Percentiles rank a stretch among this genome's conserved stretches.
phyloP scores from a whole-genome alignment of 768 basidiomycete species.

The Termitomyces sp. region DNA sequence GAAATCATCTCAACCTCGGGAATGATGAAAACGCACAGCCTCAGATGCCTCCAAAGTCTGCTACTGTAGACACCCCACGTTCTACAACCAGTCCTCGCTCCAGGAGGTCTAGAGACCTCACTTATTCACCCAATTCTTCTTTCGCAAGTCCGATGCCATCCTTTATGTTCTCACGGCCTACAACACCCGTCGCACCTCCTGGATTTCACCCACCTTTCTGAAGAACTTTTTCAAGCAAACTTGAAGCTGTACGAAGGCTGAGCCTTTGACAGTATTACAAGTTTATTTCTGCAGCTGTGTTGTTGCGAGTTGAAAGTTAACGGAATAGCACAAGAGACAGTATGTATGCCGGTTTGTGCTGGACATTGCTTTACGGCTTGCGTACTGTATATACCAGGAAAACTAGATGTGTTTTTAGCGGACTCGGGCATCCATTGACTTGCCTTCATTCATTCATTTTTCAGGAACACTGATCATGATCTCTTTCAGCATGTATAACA shows the following conservation, averaged over 20 bases:
- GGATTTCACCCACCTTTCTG: too few relatives aligned
- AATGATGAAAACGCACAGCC: neutral
- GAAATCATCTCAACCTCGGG: neutral
- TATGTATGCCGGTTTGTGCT: neutral
- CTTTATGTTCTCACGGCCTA: neutral
- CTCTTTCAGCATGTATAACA: too few relatives aligned
- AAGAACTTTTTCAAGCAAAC: too few relatives aligned
- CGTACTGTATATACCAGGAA: neutral
- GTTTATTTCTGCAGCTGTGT: neutral
- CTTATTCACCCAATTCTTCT: neutral
- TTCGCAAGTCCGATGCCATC: neutral
- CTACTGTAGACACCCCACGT: too few relatives aligned
- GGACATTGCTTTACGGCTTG: neutral
- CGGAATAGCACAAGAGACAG: neutral
- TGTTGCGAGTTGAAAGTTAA: neutral
- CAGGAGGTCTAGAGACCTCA: slow-evolving; percentile 4
- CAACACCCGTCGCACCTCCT: neutral
- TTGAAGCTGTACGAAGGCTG: neutral
- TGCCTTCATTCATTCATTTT: neutral
- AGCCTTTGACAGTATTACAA: neutral
- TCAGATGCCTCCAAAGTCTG: neutral
- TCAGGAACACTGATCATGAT: too few relatives aligned
- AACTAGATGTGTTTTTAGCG: neutral
- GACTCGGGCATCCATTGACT: neutral
- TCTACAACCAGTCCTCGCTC: neutral